Evolutionary conservation across 2,329 filamentous ascomycete species (phyloP), one percentile per base, ranked within the genome.

Genomic region (Hypoxylon rubiginosum): DNA sequence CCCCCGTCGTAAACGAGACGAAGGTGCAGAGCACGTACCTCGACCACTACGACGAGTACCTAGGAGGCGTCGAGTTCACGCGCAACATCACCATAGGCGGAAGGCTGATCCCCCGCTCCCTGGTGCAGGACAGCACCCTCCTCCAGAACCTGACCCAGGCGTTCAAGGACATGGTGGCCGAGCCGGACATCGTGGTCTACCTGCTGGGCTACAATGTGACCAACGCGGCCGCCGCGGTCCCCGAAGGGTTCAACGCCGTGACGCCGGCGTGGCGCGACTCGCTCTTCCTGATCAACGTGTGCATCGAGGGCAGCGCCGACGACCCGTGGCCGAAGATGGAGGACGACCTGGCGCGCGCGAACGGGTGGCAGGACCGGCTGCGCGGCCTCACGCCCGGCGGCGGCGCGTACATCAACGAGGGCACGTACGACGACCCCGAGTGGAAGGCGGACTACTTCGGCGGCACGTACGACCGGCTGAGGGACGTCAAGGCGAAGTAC

Each of bases 401-500:
- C 19, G 71, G 64, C 4, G 64, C 70, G 1, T 80, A 80, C 56
- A 60, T 79, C 71, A 82, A 81, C 59, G 81, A 84, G 72, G 79
- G 75, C 0, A 78, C 81, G 66, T 79, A 78, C 17, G 68, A 73
- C n/a, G 66, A 77, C 24, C 71, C 72, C 0, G 62, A 76, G 41
- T 81, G 70, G 70, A 64, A 71, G 54, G 19, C 50, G 10, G 74
- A 70, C 2, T 86, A 85, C 71, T 86, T 81, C 66, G 85, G 84
- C 0, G 58, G 17, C 1, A 84, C 85, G 62, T 86, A 86, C 61
- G 61, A 71, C 1, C 68, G 66, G 9, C 69, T 87, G 19, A 58
- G 79, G 13, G 34, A 49, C 0, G 78, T 88, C 30, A 89, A 89
- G 80, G 71, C 77, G 34, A 82, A 80, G 71, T 87, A 82, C 68